Percentiles rank a stretch among this genome's conserved stretches.
phyloP scores from a whole-genome alignment of 1,139 yeast genomes.

The Spathaspora sp. region DNA sequence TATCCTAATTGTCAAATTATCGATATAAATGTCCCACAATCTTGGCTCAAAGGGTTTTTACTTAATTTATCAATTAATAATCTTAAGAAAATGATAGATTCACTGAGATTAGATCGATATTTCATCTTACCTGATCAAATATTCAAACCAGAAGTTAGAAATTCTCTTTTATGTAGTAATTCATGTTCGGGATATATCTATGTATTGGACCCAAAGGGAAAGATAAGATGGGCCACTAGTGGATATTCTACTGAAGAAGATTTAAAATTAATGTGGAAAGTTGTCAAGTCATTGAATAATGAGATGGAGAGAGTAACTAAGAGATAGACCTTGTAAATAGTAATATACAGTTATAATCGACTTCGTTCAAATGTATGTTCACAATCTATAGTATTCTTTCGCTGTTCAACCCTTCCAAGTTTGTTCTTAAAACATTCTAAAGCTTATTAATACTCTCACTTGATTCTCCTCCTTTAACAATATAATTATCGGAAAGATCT shows the following conservation, averaged over 20 bases:
- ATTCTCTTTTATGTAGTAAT: constrained; percentile 66
- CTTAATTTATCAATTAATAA: constrained; percentile 53
- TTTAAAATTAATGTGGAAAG: constrained; percentile 60
- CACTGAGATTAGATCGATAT: constrained; percentile 56
- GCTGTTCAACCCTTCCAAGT: too few species aligned
- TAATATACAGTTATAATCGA: too few species aligned
- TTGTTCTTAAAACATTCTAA: too few species aligned
- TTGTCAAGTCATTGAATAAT: constrained; percentile 52
- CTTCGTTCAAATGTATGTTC: too few species aligned
- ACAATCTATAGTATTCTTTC: too few species aligned
- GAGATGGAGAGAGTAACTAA: constrained; percentile 15
- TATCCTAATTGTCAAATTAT: constrained; percentile 65
- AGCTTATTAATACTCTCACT: too few species aligned
- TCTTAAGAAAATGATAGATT: constrained; percentile 43
- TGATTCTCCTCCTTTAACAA: too few species aligned
- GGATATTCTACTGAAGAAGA: constrained; percentile 76
- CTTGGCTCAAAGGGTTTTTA: constrained; percentile 62
- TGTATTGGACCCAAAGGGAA: constrained; percentile 69
- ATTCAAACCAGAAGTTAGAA: constrained; percentile 58
- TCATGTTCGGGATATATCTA: constrained; percentile 82
- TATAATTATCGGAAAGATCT: too few species aligned
- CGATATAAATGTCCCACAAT: constrained; percentile 74
- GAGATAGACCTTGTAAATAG: neutral
- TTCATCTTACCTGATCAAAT: constrained; percentile 64
- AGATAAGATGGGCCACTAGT: constrained; percentile 89